Evolutionary conservation across 75 land plant species (phyloP), one percentile per base, ranked within the genome.

Genomic region (Picea sitchensis): DNA sequence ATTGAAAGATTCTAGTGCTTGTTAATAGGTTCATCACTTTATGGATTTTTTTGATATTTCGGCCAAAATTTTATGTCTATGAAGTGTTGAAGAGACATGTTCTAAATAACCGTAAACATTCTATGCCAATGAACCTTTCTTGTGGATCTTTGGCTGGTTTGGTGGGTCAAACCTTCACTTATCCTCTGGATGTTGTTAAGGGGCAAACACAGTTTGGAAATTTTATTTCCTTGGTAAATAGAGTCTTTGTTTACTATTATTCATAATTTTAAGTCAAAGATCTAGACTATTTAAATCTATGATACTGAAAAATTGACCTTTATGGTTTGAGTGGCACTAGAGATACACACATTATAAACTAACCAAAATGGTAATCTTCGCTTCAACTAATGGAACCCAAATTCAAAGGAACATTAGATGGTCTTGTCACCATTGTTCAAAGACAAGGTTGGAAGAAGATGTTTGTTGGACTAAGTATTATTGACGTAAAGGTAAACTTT

Each of bases 161-260:
- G n/a, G n/a, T 95, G 74, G 98, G 98, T 32, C 99, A 97, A 62
- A 97, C 98, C 14, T 57, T 97, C 77, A 97, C 98, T 2, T 97
- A 97, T 73, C 98, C 99, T 54, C 85, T 97, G 56, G 98, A 96
- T 85, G 99, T 97, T 80, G 18, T 71, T 41, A 54, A 71, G 11
- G 31, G 18, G 8, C 51, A 14, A 30, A n/a, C n/a, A n/a, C n/a
- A n/a, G n/a, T n/a, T n/a, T n/a, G n/a, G n/a, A n/a, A n/a, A n/a
- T n/a, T n/a, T n/a, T n/a, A n/a, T n/a, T n/a, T n/a, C n/a, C n/a
- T n/a, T n/a, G n/a, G n/a, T n/a, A n/a, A n/a, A n/a, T n/a, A n/a
- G n/a, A n/a, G n/a, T n/a, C n/a, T n/a, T n/a, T n/a, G n/a, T n/a
- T n/a, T n/a, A n/a, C n/a, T n/a, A n/a, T n/a, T n/a, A n/a, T n/a